Conservation (phyloP, 306 rosid genomes). For the Cucurbita ficifolia region DNA sequence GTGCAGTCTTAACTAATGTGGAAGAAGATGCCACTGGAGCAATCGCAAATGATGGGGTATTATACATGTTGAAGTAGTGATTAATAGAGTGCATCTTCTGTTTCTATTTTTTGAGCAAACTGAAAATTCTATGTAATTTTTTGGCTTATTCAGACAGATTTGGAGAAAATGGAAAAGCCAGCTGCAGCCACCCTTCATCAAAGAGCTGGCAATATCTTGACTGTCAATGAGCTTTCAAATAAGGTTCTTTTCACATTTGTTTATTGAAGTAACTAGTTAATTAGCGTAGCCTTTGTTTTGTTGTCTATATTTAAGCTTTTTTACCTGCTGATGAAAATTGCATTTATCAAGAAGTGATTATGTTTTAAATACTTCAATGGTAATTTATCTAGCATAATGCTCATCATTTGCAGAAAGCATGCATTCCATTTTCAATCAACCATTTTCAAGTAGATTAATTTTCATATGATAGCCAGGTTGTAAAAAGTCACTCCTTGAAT, state of each 20-base stretch:
- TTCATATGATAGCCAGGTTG: not conserved
- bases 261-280: not conserved
- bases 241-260: constrained; percentile 21
- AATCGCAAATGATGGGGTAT: constrained; percentile 39
- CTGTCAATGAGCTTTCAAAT: constrained; percentile 12
- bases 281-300: not conserved
- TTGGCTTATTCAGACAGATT: constrained; percentile 19
- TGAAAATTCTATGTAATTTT: not conserved
- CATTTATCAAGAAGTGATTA: not conserved
- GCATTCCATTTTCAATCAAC: not conserved
- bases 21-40: constrained; percentile 32
- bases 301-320: not conserved
- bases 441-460: not conserved
- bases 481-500: not conserved
- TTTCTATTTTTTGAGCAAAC: not conserved
- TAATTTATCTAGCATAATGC: not conserved
- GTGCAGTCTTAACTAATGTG: constrained; percentile 14
- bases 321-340: not conserved
- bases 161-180: constrained; percentile 17
- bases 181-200: constrained; percentile 14
- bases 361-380: not conserved
- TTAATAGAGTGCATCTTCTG: not conserved
- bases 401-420: not conserved
- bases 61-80: not conserved
- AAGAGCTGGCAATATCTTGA: constrained; percentile 18